These are phyloP conservation scores for Picocystis sp. DNA, from an alignment of 163 green algal species.

Conservation along the genomic window DNA sequence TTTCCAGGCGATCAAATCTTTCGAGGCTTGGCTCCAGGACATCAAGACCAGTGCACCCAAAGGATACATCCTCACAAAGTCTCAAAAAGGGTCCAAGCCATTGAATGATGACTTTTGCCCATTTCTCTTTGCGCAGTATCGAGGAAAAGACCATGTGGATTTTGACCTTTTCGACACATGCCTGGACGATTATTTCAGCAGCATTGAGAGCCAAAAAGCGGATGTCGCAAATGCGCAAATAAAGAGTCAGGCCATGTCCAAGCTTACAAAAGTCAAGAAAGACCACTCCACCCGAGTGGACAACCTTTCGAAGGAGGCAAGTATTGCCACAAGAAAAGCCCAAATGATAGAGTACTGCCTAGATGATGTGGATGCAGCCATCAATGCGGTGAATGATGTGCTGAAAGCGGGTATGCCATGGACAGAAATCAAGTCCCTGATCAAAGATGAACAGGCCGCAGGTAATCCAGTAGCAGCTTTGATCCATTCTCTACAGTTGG, in stretches of 20 bases:
- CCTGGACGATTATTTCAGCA: conserved; percentile 75
- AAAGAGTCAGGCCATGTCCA: conserved; percentile 40
- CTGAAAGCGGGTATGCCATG: conserved; percentile 74
- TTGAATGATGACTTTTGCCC: conserved; percentile 63
- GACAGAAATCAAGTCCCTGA: conserved; percentile 61
- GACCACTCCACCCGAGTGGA: conserved; percentile 20
- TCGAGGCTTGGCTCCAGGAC: conserved; percentile 22
- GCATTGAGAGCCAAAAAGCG: conserved; percentile 49
- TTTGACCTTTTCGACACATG: conserved; percentile 72
- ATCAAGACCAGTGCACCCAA: conserved; percentile 19
- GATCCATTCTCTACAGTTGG: conserved; percentile 51
- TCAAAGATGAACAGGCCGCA: conserved; percentile 61
- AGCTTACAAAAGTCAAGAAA: conserved; percentile 26
- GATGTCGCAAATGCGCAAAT: conserved; percentile 27
- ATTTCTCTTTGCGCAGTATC: conserved; percentile 47
- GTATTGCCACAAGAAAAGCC: conserved; percentile 12
- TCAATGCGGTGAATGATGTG: conserved; percentile 58
- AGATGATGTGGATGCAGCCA: conserved; percentile 60
- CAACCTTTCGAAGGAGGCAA: conserved; percentile 40
- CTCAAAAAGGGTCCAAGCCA: neutral
- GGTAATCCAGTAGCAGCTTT: conserved; percentile 67
- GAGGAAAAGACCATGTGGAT: conserved; percentile 4
- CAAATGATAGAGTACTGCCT: conserved; percentile 68
- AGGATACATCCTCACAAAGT: conserved; percentile 39
- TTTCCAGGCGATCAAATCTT: conserved; percentile 2